Evolutionary conservation across 1,284 basidiomycete species (phyloP).

Genomic region (Flammula alnicola): DNA sequence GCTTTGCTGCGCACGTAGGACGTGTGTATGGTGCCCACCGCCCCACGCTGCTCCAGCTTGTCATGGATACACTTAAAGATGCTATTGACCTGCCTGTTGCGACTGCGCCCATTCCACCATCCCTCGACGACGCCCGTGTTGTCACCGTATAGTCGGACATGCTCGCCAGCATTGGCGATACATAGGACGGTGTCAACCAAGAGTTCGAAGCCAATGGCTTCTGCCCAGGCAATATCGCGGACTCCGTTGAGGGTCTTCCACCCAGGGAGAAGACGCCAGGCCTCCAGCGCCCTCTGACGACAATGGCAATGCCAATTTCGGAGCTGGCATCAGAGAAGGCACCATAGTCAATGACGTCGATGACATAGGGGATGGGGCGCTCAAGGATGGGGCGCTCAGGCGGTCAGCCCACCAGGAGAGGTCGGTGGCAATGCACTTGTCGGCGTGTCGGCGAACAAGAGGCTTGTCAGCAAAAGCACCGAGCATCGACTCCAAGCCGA

Average conservation of each 20-base stretch:
- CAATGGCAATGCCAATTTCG: constrained; percentile 43
- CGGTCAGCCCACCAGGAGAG: too few species aligned
- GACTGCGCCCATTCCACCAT: constrained; percentile 40
- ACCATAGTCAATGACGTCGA: constrained; percentile 28
- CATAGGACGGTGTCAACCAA: constrained; percentile 31
- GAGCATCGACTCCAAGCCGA: constrained; percentile 28
- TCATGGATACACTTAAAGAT: constrained; percentile 37
- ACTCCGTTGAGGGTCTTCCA: constrained; percentile 22
- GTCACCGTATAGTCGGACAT: constrained; percentile 38
- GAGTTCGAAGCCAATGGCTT: constrained; percentile 41
- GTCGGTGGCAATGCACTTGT: too few species aligned
- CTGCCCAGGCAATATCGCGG: constrained; percentile 41
- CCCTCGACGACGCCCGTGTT: constrained; percentile 45
- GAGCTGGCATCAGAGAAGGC: constrained; percentile 52
- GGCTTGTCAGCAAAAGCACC: too few species aligned
- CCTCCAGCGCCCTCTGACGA: constrained; percentile 25
- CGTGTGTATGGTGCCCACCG: constrained; percentile 30
- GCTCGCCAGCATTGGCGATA: neutral
- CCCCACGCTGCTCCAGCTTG: constrained; percentile 29
- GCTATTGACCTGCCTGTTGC: constrained; percentile 29
- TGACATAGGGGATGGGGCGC: constrained; percentile 37
- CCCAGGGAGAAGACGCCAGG: constrained; percentile 11
- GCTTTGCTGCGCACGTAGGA: constrained; percentile 33
- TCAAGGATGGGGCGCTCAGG: too few species aligned
- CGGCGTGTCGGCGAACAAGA: too few species aligned